A percentile compares a stretch with the other conserved stretches of the same genome.
Evolutionary conservation across 768 basidiomycete species (phyloP).

Genomic region (Tricholoma flavovirens): DNA sequence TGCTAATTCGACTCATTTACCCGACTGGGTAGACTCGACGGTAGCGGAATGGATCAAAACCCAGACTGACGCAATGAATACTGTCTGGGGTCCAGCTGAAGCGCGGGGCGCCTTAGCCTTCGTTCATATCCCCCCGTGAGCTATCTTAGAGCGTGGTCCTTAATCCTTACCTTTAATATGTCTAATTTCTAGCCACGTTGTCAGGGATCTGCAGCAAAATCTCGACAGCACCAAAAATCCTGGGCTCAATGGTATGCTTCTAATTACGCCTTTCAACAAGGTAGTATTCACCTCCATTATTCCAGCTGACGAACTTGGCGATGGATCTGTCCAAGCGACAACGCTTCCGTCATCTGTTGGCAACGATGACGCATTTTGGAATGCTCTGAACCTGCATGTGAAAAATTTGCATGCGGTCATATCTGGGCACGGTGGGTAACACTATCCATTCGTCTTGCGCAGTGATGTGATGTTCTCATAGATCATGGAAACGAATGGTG

Average conservation of each 20-base stretch:
- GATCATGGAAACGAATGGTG: slow-evolving; percentile 84
- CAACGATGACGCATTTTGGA: slow-evolving; percentile 59
- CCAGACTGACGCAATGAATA: slow-evolving; percentile 50
- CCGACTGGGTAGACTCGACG: slow-evolving; percentile 64
- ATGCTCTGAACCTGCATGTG: slow-evolving; percentile 49
- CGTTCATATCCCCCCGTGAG: slow-evolving; percentile 72
- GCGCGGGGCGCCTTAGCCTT: slow-evolving; percentile 57
- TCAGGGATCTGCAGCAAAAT: slow-evolving; percentile 29
- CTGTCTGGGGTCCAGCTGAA: slow-evolving; percentile 50
- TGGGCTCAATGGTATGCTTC: slow-evolving; percentile 35
- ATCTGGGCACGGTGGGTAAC: slow-evolving; percentile 58
- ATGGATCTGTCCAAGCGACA: slow-evolving; percentile 59
- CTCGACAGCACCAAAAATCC: slow-evolving; percentile 33
- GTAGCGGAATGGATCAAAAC: slow-evolving; percentile 56
- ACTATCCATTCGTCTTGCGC: neutral
- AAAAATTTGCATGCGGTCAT: slow-evolving; percentile 63
- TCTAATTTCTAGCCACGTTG: slow-evolving; percentile 26
- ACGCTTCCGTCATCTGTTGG: slow-evolving; percentile 28
- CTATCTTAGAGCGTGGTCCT: neutral
- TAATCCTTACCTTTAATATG: neutral
- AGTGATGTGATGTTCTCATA: slow-evolving; percentile 16
- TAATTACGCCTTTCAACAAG: neutral
- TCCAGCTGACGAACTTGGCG: slow-evolving; percentile 44
- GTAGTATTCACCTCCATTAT: neutral
- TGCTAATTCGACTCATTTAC: slow-evolving; percentile 37